A percentile compares a stretch with the other conserved stretches of the same genome.
Evolutionary conservation across 441 rosid genomes (phyloP).

Genomic region (Capsella rubella): DNA sequence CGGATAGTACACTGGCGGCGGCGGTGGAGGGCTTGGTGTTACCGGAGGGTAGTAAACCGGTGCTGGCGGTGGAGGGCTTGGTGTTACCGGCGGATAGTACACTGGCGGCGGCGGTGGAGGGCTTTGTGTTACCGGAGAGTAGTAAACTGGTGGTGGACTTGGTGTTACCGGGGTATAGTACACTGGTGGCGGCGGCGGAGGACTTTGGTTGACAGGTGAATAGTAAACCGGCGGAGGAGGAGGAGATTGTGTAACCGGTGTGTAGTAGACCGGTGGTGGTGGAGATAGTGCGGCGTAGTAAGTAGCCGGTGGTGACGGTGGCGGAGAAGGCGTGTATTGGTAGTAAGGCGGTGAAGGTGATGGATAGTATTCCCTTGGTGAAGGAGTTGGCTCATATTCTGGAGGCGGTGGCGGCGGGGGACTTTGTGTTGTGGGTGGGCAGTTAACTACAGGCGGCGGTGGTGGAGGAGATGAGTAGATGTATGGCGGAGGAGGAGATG

Average conservation of each 20-base stretch:
- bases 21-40: constrained; percentile 12
- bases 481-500: constrained; percentile 45
- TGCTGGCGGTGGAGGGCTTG: constrained; percentile 45
- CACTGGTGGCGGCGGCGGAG: constrained; percentile 10
- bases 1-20: neutral
- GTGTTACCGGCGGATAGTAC: constrained; percentile 39
- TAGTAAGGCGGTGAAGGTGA: constrained; percentile 47
- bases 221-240: constrained; percentile 42
- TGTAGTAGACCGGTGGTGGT: constrained; percentile 38
- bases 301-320: constrained; percentile 42
- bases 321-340: constrained; percentile 36
- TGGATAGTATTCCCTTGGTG: constrained; percentile 45
- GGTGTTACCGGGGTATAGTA: constrained; percentile 10
- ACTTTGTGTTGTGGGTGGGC: constrained; percentile 28
- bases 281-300: constrained; percentile 31
- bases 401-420: constrained; percentile 48
- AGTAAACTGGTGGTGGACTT: constrained; percentile 14
- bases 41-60: constrained; percentile 5
- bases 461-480: constrained; percentile 29
- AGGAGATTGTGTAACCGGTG: constrained; percentile 38
- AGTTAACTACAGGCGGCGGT: constrained; percentile 42
- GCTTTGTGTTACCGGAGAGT: neutral
- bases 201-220: neutral
- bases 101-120: constrained; percentile 48
- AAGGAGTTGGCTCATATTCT: constrained; percentile 31